Percentiles rank a stretch among this genome's conserved stretches.
Conservation (phyloP, 2,329 filamentous ascomycete genomes). For the Aspergillus piperis region DNA sequence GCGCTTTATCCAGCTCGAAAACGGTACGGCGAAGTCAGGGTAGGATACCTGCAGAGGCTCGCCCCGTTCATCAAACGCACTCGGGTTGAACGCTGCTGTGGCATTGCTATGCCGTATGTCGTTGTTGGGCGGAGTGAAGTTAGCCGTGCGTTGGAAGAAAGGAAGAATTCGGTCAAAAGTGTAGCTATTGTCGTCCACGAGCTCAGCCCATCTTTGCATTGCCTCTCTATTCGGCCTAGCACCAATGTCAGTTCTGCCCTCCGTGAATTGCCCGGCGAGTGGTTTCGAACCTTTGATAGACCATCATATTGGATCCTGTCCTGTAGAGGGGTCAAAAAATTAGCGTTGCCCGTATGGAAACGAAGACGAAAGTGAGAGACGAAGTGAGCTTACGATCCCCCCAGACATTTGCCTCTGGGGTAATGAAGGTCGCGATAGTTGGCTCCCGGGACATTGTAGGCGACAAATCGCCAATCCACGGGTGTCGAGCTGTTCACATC, state of each 20-base stretch:
- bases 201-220: constrained; percentile 37
- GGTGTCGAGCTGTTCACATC: constrained; percentile 41
- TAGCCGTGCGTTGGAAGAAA: constrained; percentile 31
- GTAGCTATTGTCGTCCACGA: constrained; percentile 35
- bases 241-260: background rate
- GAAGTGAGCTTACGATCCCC: constrained; percentile 28
- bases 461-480: constrained; percentile 53
- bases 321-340: constrained; percentile 16
- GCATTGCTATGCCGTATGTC: constrained; percentile 20
- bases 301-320: constrained; percentile 36
- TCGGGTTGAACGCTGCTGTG: constrained; percentile 27
- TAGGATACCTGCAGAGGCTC: constrained; percentile 48
- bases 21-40: constrained; percentile 41
- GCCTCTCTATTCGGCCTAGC: constrained; percentile 28
- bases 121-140: constrained; percentile 31
- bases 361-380: background rate
- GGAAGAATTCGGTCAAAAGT: constrained; percentile 32
- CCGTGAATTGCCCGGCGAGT: background rate
- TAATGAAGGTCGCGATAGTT: constrained; percentile 41
- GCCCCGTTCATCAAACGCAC: constrained; percentile 31
- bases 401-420: constrained; percentile 31
- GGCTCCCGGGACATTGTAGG: constrained; percentile 50
- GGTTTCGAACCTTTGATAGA: constrained; percentile 32
- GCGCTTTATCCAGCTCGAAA: constrained; percentile 39
- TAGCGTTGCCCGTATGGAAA: background rate